Conservation (phyloP, 257 asterid species). For the Rehmannia glutinosa region DNA sequence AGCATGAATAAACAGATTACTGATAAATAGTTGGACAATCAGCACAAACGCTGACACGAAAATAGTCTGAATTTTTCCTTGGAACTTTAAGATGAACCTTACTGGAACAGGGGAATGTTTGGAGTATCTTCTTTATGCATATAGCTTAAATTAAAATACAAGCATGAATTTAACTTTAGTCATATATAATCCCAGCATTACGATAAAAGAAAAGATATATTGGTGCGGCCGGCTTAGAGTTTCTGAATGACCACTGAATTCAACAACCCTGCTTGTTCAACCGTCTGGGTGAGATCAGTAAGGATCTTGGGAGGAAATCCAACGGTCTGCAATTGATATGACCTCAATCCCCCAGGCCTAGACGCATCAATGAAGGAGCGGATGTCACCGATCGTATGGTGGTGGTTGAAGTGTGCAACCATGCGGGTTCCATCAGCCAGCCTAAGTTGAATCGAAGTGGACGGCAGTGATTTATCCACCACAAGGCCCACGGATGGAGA, state of each 20-base stretch:
- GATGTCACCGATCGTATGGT: constrained; percentile 68
- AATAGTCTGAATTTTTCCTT: background rate
- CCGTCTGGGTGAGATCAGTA: constrained; percentile 67
- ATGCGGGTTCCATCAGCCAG: constrained; percentile 95
- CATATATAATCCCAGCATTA: background rate
- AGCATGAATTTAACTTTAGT: background rate
- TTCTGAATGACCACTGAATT: constrained; percentile 92
- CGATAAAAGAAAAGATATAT: background rate
- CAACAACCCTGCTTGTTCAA: constrained; percentile 81
- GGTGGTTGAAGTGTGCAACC: constrained; percentile 85
- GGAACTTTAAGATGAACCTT: constrained; percentile 10
- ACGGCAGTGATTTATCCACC: constrained; percentile 69
- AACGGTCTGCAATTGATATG: constrained; percentile 72
- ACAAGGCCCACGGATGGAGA: constrained; percentile 52
- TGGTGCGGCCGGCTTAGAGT: constrained; percentile 18
- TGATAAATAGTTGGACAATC: background rate
- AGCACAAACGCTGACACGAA: no score
- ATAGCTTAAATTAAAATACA: background rate
- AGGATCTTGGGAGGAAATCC: constrained; percentile 91
- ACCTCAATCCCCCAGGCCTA: constrained; percentile 55
- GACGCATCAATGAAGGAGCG: constrained; percentile 78
- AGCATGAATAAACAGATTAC: constrained; percentile 11
- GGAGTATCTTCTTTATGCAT: background rate
- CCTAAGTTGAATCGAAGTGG: constrained; percentile 89
- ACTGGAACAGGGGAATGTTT: background rate